Conservation (phyloP, 768 basidiomycete genomes). For the Exsudoporus frostii region DNA sequence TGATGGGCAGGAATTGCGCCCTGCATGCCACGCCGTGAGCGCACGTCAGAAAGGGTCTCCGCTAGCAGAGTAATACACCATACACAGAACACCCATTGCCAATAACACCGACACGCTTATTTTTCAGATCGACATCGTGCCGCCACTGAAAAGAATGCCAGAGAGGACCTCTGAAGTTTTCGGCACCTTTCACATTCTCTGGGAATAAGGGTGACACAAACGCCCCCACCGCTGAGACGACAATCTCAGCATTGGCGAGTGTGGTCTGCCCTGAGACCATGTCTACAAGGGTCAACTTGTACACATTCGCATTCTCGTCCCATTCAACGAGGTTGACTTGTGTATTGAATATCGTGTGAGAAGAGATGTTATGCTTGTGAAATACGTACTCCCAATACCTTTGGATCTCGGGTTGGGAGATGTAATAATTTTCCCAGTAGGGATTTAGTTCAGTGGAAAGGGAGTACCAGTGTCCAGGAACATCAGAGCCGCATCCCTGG, state of each 20-base stretch:
- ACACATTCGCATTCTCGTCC: constrained; percentile 42
- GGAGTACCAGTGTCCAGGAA: neutral
- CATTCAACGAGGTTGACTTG: constrained; percentile 41
- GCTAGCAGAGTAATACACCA: constrained; percentile 21
- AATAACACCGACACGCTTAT: constrained; percentile 57
- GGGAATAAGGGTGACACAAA: constrained; percentile 2
- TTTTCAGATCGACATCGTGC: constrained; percentile 48
- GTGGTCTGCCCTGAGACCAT: constrained; percentile 35
- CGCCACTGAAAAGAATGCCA: constrained; percentile 60
- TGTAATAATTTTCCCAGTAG: neutral
- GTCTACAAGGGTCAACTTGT: constrained; percentile 36
- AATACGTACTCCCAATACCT: constrained; percentile 42
- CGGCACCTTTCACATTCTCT: neutral
- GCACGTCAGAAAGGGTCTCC: constrained; percentile 2
- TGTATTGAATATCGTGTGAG: constrained; percentile 37
- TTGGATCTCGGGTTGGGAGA: constrained; percentile 7
- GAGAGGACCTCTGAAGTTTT: constrained; percentile 39
- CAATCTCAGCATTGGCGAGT: neutral
- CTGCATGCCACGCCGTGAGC: constrained; percentile 30
- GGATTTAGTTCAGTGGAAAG: constrained; percentile 1
- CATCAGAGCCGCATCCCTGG: neutral
- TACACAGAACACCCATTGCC: constrained; percentile 64
- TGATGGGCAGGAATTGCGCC: constrained; percentile 57
- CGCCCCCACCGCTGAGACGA: neutral
- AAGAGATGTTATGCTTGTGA: constrained; percentile 37